These are phyloP conservation scores for Hamamelis virginiana DNA, from an alignment of 164 flowering plant genomes.

Conservation along the genomic window DNA sequence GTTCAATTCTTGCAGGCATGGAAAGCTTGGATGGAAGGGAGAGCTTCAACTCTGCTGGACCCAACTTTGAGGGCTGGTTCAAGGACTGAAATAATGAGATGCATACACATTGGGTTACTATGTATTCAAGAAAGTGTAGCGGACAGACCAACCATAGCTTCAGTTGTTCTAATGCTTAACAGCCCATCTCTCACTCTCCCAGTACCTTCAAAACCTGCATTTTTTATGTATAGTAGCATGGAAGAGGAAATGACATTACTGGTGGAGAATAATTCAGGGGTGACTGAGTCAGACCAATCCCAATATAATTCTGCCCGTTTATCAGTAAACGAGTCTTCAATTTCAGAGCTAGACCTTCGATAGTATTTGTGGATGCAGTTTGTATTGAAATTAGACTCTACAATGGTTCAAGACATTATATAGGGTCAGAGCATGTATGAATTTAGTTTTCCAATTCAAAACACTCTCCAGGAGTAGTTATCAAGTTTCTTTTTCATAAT, in stretches of 20 bases:
- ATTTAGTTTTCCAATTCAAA: too few species aligned
- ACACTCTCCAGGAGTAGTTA: too few species aligned
- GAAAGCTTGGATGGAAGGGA: conserved; percentile 33
- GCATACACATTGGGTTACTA: conserved; percentile 37
- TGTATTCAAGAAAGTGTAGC: conserved; percentile 35
- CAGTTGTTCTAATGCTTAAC: conserved; percentile 30
- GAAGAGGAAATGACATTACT: background rate
- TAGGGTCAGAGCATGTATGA: too few species aligned
- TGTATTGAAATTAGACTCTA: too few species aligned
- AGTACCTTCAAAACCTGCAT: conserved; percentile 29
- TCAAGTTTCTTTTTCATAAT: too few species aligned
- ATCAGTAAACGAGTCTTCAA: background rate
- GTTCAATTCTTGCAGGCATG: conserved; percentile 25
- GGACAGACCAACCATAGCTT: conserved; percentile 37
- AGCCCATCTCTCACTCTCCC: conserved; percentile 25
- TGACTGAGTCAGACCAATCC: too few species aligned
- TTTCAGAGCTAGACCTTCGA: background rate
- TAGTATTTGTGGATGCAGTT: background rate
- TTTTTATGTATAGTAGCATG: background rate
- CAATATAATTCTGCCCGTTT: too few species aligned
- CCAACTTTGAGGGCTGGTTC: conserved; percentile 15
- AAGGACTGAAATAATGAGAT: conserved; percentile 24
- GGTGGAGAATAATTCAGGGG: too few species aligned
- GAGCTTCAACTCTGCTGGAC: conserved; percentile 21
- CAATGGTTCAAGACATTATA: too few species aligned